Evolutionary conservation across 192 early-diverging fungal genomes (phyloP).

Genomic region (Coemansia sp.): DNA sequence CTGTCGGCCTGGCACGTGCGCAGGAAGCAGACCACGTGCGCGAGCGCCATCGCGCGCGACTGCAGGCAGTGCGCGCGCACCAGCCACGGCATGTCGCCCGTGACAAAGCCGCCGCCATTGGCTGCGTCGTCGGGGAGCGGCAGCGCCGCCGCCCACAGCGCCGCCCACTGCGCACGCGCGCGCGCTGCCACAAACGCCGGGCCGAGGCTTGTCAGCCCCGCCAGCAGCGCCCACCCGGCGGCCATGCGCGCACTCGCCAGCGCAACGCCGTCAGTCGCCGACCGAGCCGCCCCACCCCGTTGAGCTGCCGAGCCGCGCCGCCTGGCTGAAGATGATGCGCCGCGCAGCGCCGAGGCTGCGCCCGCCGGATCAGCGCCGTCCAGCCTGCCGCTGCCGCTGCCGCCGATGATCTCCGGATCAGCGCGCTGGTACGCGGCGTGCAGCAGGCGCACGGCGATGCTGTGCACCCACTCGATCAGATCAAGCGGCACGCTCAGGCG

Average conservation of each 20-base stretch:
- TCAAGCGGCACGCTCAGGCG: constrained; percentile 67
- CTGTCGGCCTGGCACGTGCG: background rate
- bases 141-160: constrained; percentile 34
- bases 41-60: constrained; percentile 25
- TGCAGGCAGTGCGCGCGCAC: constrained; percentile 31
- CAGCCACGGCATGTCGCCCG: constrained; percentile 22
- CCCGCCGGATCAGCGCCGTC: constrained; percentile 14
- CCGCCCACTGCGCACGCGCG: constrained; percentile 19
- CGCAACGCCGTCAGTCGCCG: no score
- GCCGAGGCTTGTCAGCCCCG: constrained; percentile 16
- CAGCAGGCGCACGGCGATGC: constrained; percentile 75
- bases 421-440: constrained; percentile 52
- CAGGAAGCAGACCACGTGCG: constrained; percentile 25
- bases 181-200: constrained; percentile 5
- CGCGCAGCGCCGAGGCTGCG: background rate
- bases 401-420: constrained; percentile 19
- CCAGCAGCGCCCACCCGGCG: constrained; percentile 39
- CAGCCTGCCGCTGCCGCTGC: background rate
- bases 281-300: no score
- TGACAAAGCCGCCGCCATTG: constrained; percentile 24
- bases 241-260: constrained; percentile 30
- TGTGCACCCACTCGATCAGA: constrained; percentile 75
- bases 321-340: background rate
- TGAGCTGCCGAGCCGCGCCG: background rate
- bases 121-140: constrained; percentile 15